These are phyloP conservation scores for Coprinopsis sp. DNA, from an alignment of 768 basidiomycete species.

Conservation along the genomic window DNA sequence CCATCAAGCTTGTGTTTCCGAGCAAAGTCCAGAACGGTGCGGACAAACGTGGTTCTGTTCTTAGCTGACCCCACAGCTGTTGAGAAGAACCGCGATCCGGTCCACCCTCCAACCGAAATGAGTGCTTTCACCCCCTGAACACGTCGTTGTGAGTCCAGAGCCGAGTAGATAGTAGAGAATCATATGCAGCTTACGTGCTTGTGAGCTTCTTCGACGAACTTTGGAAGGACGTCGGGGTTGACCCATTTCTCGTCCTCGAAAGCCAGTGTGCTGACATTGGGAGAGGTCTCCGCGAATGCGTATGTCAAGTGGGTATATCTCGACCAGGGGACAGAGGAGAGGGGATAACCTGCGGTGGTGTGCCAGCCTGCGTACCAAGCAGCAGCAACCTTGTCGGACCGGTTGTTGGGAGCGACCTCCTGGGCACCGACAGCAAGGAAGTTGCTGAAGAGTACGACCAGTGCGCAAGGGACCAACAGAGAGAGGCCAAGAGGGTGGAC, in stretches of 20 bases:
- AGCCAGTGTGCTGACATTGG: slow-evolving; percentile 29
- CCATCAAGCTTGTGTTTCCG: slow-evolving; percentile 54
- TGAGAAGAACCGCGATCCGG: slow-evolving; percentile 59
- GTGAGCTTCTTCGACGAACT: slow-evolving; percentile 50
- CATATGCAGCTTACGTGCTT: slow-evolving; percentile 30
- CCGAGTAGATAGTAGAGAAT: too few relatives aligned
- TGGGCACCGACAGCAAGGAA: neutral
- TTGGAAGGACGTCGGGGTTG: slow-evolving; percentile 44
- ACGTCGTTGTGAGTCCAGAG: neutral
- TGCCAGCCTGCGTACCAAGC: slow-evolving; percentile 74
- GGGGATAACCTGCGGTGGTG: slow-evolving; percentile 39
- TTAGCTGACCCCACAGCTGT: slow-evolving; percentile 50
- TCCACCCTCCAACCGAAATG: slow-evolving; percentile 69
- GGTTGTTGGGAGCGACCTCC: too few relatives aligned
- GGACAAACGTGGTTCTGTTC: slow-evolving; percentile 62
- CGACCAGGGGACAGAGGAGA: slow-evolving; percentile 56
- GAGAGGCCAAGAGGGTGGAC: neutral
- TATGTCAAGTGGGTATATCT: slow-evolving; percentile 67
- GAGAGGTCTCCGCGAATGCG: slow-evolving; percentile 51
- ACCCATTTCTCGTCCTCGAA: slow-evolving; percentile 31
- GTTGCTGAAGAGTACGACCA: neutral
- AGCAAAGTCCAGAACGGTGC: slow-evolving; percentile 49
- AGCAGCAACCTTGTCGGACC: slow-evolving; percentile 33
- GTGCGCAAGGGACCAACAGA: neutral
- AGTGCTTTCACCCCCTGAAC: slow-evolving; percentile 52